Evolutionary conservation across 163 green algal genomes (phyloP), one percentile per base, ranked within the genome.

Genomic region (Prototheca cutis): DNA sequence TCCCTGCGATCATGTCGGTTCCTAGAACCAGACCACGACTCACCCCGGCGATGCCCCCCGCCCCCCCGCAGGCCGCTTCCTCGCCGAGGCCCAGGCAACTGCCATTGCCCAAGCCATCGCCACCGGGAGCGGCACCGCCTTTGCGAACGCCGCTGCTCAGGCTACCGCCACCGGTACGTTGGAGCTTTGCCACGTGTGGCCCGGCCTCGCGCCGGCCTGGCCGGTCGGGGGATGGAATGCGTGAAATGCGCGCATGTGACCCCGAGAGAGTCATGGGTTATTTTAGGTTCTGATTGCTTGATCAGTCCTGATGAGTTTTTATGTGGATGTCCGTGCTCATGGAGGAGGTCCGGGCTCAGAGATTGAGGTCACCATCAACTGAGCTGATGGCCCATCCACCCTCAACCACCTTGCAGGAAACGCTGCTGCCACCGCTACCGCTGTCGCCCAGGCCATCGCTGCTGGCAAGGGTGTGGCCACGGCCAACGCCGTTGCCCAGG

Each of bases 361-460:
- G n/a, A n/a, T n/a, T n/a, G n/a, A n/a, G n/a, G n/a, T n/a, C n/a
- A 45, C 36, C 36, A 45, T 21, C 10, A 45, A 45, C 36, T 21
- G 13, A 45, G 10, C 13, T 13, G 36, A 45, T 45, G 10, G 36
- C 36, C 36, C 13, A 21, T 45, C 36, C 36, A 8, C 36, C 13
- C 13, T 45, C 13, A 21, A 45, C 36, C 13, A 45, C 36, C 36
- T 8, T 13, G 36, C 36, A 51, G 48, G 48, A 23, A 54, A 54
- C 48, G 23, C 24, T 5, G 24, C 76, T 39, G 55, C 55, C 27
- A n/a, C 39, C 27, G 55, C 55, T 40, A n/a, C 40, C 2, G 55
- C 55, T 6, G 40, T 62, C 3, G 55, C 55, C 3, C 4, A 28
- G 39, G 55, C 55, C 2, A 33, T 54, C 48, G 32, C 55, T 10